Base-by-base conservation (phyloP, 1,284 basidiomycete species). In the Phaffia rhodozyma region DNA sequence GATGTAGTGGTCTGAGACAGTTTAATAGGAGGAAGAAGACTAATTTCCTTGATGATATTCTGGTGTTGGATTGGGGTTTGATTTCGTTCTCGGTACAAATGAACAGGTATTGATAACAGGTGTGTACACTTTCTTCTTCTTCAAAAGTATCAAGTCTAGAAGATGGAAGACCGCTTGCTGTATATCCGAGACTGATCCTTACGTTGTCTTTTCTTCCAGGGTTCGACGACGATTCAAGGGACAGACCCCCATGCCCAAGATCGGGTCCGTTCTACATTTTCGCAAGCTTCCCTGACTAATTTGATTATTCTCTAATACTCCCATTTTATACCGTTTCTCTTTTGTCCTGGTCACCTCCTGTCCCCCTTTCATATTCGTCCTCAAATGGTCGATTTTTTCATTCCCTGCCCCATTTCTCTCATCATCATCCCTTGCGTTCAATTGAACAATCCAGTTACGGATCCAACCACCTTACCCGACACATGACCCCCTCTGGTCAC, bases 221-320 rank as follows among this genome's bases (percentile, higher is more conserved):
- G 89, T 91, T 71, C 85, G 92, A 76, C 86, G 92, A 74, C 86
- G 92, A 72, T 96, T 97, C 84, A 93, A 92, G 82, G 92, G 91
- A 67, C 90, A 93, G 77, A 82, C 84, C 69, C 83, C 91, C 68
- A 96, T 96, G 92, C 92, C 92, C 75, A 92, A 91, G 82, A 79
- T 79, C 72, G 76, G 72, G 86, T 86, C 66, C 70, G 83, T 78
- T 62, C 59, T 3, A 25, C 0, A n/a, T 52, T 18, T 47, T 7
- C 25, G 16, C 23, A 27, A 25, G 53, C 30, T 9, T 55, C 43
- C 51, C 61, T 66, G 48, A 51, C 54, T n/a, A 47, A 32, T 58
- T 13, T 51, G 56, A 66, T 60, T 47, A 59, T 49, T 47, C 23
- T 49, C 21, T 50, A 78, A 62, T 56, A 67, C 34, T 23, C 11